phyloP scores from a whole-genome alignment of 257 asterid species.

The Fraxinus cuspidata region DNA sequence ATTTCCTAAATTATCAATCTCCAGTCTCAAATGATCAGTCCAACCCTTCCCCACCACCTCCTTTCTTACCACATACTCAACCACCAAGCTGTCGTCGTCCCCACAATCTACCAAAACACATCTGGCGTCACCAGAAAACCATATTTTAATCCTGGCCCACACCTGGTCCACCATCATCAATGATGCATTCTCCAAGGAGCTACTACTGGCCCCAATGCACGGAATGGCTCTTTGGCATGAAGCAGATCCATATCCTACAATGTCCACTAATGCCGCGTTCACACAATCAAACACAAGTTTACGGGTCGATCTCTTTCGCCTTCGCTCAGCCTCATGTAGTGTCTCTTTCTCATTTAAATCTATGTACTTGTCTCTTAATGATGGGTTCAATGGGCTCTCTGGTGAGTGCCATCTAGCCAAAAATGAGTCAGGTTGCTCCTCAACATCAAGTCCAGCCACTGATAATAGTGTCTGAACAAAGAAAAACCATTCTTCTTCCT shows the following conservation, averaged over 20 bases:
- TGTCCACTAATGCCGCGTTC: constrained; percentile 63
- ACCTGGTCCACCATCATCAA: constrained; percentile 53
- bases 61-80: constrained; percentile 54
- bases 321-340: constrained; percentile 63
- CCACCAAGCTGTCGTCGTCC: constrained; percentile 50
- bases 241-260: constrained; percentile 49
- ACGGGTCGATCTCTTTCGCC: constrained; percentile 73
- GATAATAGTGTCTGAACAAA: constrained; percentile 62
- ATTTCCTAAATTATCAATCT: constrained; percentile 45
- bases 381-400: constrained; percentile 83
- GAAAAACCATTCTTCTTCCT: constrained; percentile 72
- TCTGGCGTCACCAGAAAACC: constrained; percentile 51
- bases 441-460: constrained; percentile 61
- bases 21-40: constrained; percentile 48
- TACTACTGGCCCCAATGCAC: constrained; percentile 28
- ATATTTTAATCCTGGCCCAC: constrained; percentile 65
- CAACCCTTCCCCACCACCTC: constrained; percentile 66
- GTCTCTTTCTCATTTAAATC: constrained; percentile 52
- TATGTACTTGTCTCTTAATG: constrained; percentile 65
- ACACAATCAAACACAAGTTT: constrained; percentile 85
- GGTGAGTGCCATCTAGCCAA: constrained; percentile 71
- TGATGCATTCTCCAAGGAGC: constrained; percentile 25
- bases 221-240: constrained; percentile 43
- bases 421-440: constrained; percentile 43
- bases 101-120: constrained; percentile 40